Evolutionary conservation across 1,284 basidiomycete species (phyloP).

Genomic region (Hemileia vastatrix): DNA sequence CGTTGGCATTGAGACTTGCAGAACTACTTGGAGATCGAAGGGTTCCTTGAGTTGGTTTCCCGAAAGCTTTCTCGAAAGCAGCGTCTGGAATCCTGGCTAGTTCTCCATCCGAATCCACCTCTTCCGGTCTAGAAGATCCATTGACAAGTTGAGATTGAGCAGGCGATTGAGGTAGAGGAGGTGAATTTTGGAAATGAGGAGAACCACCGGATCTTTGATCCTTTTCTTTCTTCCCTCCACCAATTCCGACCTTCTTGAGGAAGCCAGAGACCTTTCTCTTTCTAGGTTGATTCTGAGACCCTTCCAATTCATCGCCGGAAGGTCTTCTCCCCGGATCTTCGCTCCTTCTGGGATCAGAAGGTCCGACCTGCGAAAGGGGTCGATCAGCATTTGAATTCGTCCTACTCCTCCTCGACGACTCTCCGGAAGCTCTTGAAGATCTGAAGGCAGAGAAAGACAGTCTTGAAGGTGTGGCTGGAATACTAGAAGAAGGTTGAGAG

Average conservation of each 20-base stretch:
- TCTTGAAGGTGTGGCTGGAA: neutral
- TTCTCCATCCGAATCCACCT: neutral
- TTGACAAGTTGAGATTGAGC: neutral
- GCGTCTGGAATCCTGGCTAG: neutral
- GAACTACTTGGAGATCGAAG: neutral
- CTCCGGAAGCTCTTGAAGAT: neutral
- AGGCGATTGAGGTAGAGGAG: neutral
- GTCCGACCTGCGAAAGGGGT: neutral
- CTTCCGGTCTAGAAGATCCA: neutral
- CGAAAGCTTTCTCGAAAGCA: neutral
- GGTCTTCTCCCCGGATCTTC: neutral
- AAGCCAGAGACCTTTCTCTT: neutral
- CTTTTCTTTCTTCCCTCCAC: neutral
- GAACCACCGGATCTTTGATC: neutral
- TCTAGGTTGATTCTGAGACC: neutral
- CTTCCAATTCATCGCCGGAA: neutral
- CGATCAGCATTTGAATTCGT: neutral
- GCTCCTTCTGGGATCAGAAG: neutral
- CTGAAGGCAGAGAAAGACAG: neutral
- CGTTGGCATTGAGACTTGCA: neutral
- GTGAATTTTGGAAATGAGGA: neutral
- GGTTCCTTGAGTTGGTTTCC: neutral
- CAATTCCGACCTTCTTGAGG: neutral
- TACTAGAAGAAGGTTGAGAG: neutral
- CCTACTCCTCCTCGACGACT: neutral